Evolutionary conservation across 768 basidiomycete genomes (phyloP).

Genomic region (Leccinum aurantiacum): DNA sequence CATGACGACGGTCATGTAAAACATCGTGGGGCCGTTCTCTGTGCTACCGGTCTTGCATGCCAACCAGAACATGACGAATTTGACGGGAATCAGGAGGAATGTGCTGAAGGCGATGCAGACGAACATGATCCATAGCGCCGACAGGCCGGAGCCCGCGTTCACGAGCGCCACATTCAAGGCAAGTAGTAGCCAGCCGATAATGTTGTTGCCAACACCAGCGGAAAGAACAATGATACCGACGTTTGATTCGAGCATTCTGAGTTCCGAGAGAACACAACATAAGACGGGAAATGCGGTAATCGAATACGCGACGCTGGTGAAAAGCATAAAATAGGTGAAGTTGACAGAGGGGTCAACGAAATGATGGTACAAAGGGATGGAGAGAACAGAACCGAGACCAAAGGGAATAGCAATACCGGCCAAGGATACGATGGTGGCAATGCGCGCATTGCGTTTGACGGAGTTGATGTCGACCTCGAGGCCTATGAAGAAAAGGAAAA

Average conservation of each 20-base stretch:
- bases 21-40: constrained; percentile 80
- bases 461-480: constrained; percentile 82
- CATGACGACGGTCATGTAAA: constrained; percentile 86
- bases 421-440: constrained; percentile 67
- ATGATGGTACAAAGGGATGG: constrained; percentile 48
- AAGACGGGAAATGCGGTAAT: constrained; percentile 87
- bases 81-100: constrained; percentile 70
- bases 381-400: constrained; percentile 72
- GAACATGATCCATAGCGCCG: constrained; percentile 84
- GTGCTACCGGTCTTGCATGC: constrained; percentile 76
- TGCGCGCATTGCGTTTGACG: constrained; percentile 72
- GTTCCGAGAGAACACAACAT: constrained; percentile 84
- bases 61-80: constrained; percentile 62
- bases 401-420: constrained; percentile 90
- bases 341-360: constrained; percentile 68
- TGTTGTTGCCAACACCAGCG: constrained; percentile 88
- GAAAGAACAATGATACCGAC: constrained; percentile 93
- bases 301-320: constrained; percentile 87
- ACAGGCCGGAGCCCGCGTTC: constrained; percentile 79
- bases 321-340: constrained; percentile 92
- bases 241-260: constrained; percentile 86
- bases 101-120: constrained; percentile 78
- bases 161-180: constrained; percentile 92
- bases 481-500: constrained; percentile 92
- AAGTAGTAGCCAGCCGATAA: constrained; percentile 84